Evolutionary conservation across 495 filamentous ascomycete genomes (phyloP).

Genomic region (Corynascus novoguineensis): DNA sequence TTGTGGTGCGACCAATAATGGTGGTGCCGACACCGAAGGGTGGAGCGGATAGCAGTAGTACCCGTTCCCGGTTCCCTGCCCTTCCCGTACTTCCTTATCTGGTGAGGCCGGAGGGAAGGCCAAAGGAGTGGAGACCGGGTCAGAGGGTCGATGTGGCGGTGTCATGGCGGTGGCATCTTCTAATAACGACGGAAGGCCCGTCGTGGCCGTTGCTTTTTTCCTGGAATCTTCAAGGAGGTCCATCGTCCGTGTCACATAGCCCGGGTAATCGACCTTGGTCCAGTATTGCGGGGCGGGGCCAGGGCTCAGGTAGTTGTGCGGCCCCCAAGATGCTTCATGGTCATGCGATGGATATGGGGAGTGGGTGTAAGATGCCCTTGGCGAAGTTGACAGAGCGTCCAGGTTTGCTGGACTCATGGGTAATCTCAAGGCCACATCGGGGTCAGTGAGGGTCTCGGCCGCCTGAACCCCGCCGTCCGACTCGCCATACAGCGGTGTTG

Average conservation of each 20-base stretch:
- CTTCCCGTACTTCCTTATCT: conserved; percentile 18
- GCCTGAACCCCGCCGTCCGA: conserved; percentile 33
- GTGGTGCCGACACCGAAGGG: not conserved
- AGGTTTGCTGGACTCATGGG: not conserved
- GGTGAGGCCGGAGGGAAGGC: not conserved
- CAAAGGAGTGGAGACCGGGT: conserved; percentile 6
- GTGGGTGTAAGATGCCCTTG: not conserved
- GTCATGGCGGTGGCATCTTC: conserved; percentile 21
- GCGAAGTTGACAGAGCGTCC: not conserved
- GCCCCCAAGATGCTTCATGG: not conserved
- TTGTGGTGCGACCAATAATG: conserved; percentile 1
- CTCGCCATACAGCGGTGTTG: conserved; percentile 24
- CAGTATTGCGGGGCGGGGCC: conserved; percentile 2
- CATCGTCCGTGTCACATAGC: conserved; percentile 25
- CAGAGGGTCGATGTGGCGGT: not conserved
- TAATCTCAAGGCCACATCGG: conserved; percentile 12
- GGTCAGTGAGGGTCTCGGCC: conserved; percentile 30
- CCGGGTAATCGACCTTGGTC: conserved; percentile 24
- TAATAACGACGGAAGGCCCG: conserved; percentile 22
- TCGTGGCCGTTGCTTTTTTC: conserved; percentile 4
- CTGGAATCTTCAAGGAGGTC: conserved; percentile 15
- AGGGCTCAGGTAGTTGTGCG: conserved; percentile 4
- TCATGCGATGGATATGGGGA: conserved; percentile 1
- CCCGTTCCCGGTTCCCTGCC: not conserved
- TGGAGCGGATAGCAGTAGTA: not conserved